Evolutionary conservation across 371 early-diverging fungal genomes (phyloP).

Genomic region (Apophysomyces ossiformis): DNA sequence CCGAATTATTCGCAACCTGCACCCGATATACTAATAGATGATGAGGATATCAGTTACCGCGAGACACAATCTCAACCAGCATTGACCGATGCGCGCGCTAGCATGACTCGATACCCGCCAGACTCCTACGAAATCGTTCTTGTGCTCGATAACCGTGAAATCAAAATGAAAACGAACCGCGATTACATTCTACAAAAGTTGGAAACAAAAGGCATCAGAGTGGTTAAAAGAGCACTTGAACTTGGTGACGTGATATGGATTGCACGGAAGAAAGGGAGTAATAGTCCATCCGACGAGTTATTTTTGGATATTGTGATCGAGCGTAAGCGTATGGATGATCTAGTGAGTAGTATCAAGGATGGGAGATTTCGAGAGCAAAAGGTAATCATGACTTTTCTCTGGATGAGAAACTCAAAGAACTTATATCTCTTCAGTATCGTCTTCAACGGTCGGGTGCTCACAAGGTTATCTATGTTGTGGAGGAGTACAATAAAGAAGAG

Average conservation of each 20-base stretch:
- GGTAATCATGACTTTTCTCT: conserved; percentile 32
- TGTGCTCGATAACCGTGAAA: conserved; percentile 86
- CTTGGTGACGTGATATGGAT: conserved; percentile 93
- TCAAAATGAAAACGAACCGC: conserved; percentile 69
- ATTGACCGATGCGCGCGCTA: neutral
- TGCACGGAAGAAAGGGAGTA: conserved; percentile 58
- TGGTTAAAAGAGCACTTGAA: conserved; percentile 68
- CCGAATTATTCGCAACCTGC: conserved; percentile 4
- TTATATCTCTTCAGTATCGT: conserved; percentile 56
- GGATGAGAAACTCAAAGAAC: neutral
- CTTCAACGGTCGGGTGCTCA: conserved; percentile 68
- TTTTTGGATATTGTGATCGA: conserved; percentile 90
- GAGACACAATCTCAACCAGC: neutral
- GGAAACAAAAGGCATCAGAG: conserved; percentile 54
- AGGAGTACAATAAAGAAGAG: conserved; percentile 67
- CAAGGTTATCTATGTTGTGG: conserved; percentile 85
- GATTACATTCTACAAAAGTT: conserved; percentile 73
- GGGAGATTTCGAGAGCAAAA: conserved; percentile 97
- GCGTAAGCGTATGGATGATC: conserved; percentile 94
- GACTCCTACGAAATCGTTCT: conserved; percentile 76
- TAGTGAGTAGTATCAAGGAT: conserved; percentile 91
- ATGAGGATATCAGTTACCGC: neutral
- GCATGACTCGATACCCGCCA: conserved; percentile 29
- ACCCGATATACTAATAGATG: neutral
- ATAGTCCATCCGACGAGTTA: conserved; percentile 60